Evolutionary conservation across 768 basidiomycete genomes (phyloP), one percentile per base, ranked within the genome.

Genomic region (Lactarius trivialis): DNA sequence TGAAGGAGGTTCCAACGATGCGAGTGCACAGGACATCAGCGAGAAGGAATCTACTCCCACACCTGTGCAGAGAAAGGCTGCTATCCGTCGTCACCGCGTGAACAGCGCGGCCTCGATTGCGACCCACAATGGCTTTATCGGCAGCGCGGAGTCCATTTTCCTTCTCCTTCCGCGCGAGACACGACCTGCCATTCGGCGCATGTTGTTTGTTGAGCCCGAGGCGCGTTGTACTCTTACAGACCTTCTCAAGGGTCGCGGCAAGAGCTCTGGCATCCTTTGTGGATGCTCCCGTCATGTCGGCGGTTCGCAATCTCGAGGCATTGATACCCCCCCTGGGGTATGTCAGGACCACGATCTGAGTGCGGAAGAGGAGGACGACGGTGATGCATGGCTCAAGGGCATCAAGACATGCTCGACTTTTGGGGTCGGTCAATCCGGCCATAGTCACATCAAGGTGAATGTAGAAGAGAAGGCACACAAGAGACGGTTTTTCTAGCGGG

Each of bases 111-210:
- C 73, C n/a, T 72, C 71, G 50, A 81, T 85, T 56, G 74, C 82
- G 48, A 92, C 91, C 1, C 89, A 83, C 79, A 82, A 83, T 67
- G 71, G 76, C 56, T 84, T 82, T 26, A 82, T 59, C 1, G 58
- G 82, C 58, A 88, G 90, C 21, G 86, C 92, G 30, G 96, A 98
- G 72, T 94, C 93, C 8, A 97, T 99, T 70, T 98, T 99, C 80
- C 85, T 96, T 21, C 80, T 98, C 11, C 81, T 99, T 26, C 97
- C 97, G 2, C 87, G 97, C 58, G 96, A 99, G 76, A 85, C 93
- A 15, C 84, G 97, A 43, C 81, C 87, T 7, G 92, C 90, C 15
- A 81, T 99, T 63, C 89, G 93, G 61, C 84, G 94, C 58, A 99
- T 99, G 97, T 79, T 99, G 68, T 87, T 85, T 68, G 83, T 98